phyloP scores from a whole-genome alignment of 1,284 basidiomycete species.

The Schizopora paradoxa region DNA sequence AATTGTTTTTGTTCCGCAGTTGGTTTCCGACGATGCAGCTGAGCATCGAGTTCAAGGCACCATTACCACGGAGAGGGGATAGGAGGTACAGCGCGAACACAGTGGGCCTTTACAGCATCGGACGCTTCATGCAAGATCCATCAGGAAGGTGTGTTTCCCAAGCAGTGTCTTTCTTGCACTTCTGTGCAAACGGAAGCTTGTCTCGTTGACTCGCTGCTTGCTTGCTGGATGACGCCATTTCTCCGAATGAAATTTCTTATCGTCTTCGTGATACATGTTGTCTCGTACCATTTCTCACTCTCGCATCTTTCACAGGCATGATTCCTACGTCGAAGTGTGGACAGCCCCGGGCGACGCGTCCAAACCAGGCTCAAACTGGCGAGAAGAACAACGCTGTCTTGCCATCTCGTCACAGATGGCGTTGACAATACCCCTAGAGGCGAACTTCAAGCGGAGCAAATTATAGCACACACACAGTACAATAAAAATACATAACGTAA shows the following conservation, averaged over 20 bases:
- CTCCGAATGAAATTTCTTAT: too few species aligned
- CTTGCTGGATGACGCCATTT: too few species aligned
- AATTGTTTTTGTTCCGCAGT: constrained; percentile 31
- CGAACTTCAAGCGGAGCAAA: not conserved
- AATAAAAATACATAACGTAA: too few species aligned
- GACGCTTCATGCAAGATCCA: constrained; percentile 16
- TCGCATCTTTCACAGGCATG: too few species aligned
- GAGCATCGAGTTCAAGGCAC: constrained; percentile 52
- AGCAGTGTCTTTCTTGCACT: too few species aligned
- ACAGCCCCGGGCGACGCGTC: constrained; percentile 38
- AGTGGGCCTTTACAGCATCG: constrained; percentile 6
- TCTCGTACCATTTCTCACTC: too few species aligned
- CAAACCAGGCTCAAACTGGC: constrained; percentile 36
- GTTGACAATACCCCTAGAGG: constrained; percentile 36
- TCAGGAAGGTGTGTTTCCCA: too few species aligned
- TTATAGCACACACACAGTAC: too few species aligned
- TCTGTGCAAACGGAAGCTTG: too few species aligned
- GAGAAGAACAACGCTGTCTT: constrained; percentile 54
- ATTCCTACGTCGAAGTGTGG: constrained; percentile 19
- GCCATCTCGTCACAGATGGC: constrained; percentile 59
- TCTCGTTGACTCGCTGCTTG: too few species aligned
- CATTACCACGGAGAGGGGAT: too few species aligned
- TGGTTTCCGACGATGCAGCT: constrained; percentile 60
- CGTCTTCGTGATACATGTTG: too few species aligned
- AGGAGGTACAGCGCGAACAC: not conserved